Evolutionary conservation across 2,329 filamentous ascomycete species (phyloP), one percentile per base, ranked within the genome.

Genomic region (Penicillium fuscoglaucum): DNA sequence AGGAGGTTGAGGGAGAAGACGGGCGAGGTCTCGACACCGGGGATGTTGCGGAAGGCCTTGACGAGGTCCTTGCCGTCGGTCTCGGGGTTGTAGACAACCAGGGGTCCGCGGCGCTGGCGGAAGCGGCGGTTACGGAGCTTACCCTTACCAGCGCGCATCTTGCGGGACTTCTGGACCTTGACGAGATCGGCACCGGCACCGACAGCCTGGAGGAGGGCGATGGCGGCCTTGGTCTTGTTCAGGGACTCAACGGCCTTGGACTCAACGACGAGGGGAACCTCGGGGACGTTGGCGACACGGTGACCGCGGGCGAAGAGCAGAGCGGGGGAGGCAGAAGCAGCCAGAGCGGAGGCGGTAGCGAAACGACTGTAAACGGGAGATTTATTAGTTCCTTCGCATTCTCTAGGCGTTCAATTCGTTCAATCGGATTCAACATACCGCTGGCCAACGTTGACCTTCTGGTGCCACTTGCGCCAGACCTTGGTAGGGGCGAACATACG

Each of bases 401-500:
- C 37, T 45, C 53, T 40, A 12, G 26, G 1, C 9, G 15, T 21
- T 28, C 45, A 28, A 50, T 43, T 50, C 21, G 10, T 33, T 15
- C 17, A 19, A 55, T n/a, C 7, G 45, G 35, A 26, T 50, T 50
- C 29, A 29, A 53, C 87, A 81, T 79, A 92, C 91, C 95, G 96
- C 88, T 99, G 95, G 82, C 90, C 90, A 82, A 96, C 87, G 87
- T 96, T 96, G 88, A 99, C 87, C 92, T 98, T 98, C 86, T 97
- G 87, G 87, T 99, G 95, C 96, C 95, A 99, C 87, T 96, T 97
- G 81, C 95, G 88, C 96, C 95, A 99, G 84, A 96, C 90, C 90
- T 99, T 99, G 83, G 95, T 99, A 71, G 95, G 95, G 73, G 95
- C 95, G 84, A 99, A 99, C 95, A 99, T 99, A 84, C 95, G 95